phyloP scores from a whole-genome alignment of 2,329 filamentous ascomycete genomes.

The Ciborinia camelliae region DNA sequence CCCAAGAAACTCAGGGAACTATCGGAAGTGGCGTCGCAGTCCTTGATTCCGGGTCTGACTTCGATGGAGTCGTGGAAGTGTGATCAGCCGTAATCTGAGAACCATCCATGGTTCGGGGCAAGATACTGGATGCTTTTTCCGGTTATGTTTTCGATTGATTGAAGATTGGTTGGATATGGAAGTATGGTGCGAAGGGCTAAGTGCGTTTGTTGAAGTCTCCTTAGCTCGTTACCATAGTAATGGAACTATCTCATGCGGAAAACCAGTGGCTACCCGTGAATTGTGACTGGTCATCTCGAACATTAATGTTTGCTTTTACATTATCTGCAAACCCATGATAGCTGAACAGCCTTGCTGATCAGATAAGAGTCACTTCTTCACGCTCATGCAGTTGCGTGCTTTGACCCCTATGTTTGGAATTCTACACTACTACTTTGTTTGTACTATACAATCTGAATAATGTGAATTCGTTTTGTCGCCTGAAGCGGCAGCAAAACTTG shows the following conservation, averaged over 20 bases:
- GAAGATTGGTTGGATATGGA: not conserved
- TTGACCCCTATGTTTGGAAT: not conserved
- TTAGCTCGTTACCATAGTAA: not conserved
- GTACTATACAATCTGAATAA: not conserved
- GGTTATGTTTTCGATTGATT: not conserved
- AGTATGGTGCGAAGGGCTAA: not conserved
- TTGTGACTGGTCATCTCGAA: not conserved
- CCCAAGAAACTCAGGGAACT: not conserved
- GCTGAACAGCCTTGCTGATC: conserved; percentile 7
- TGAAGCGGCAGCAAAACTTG: not conserved
- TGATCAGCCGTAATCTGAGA: not conserved
- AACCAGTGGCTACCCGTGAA: not conserved
- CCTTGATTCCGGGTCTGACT: not conserved
- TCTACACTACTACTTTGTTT: not conserved
- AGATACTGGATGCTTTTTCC: not conserved
- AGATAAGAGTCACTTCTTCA: not conserved
- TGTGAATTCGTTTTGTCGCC: not conserved
- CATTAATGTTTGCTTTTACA: not conserved
- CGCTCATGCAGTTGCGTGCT: not conserved
- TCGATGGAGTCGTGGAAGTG: not conserved
- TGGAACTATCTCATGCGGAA: not conserved
- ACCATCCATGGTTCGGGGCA: not conserved
- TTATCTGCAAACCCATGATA: not conserved
- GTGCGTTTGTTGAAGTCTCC: not conserved
- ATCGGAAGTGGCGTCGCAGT: not conserved